phyloP scores from a whole-genome alignment of 2,329 filamentous ascomycete genomes.

The Venturia aucupariae region DNA sequence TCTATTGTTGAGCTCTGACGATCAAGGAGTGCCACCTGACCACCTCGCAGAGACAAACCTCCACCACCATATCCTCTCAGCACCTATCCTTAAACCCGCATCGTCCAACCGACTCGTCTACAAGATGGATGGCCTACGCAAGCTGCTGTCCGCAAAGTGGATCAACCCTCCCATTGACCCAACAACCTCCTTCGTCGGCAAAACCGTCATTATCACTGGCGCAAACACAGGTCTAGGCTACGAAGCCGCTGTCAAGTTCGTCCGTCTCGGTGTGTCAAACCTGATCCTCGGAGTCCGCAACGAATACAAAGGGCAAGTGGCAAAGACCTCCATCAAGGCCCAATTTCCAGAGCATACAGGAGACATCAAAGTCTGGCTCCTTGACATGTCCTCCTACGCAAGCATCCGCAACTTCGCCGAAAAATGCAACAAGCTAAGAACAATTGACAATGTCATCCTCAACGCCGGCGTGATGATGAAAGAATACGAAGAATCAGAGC shows the following conservation, averaged over 20 bases:
- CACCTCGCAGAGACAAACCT: neutral
- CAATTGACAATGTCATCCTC: conserved; percentile 29
- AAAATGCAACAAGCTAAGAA: conserved; percentile 20
- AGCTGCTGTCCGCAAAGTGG: conserved; percentile 15
- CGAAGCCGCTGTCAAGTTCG: conserved; percentile 37
- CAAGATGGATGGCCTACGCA: neutral
- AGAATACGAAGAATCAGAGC: conserved; percentile 21
- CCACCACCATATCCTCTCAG: neutral
- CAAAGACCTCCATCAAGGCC: conserved; percentile 32
- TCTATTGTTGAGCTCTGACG: neutral
- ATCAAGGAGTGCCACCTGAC: neutral
- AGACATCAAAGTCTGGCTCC: conserved; percentile 36
- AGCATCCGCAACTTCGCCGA: conserved; percentile 29
- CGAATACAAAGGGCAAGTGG: conserved; percentile 35
- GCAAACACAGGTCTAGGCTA: conserved; percentile 39
- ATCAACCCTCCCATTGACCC: conserved; percentile 24
- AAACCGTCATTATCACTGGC: conserved; percentile 40
- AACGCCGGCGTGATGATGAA: conserved; percentile 30
- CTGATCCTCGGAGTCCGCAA: conserved; percentile 39
- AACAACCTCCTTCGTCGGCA: conserved; percentile 26
- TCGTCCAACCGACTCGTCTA: neutral
- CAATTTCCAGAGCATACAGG: conserved; percentile 18
- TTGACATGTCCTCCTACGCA: conserved; percentile 34
- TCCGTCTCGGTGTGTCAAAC: conserved; percentile 30
- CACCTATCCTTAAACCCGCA: neutral